Conservation (phyloP, 345 rosid species). For the Sisymbrium altissimum region DNA sequence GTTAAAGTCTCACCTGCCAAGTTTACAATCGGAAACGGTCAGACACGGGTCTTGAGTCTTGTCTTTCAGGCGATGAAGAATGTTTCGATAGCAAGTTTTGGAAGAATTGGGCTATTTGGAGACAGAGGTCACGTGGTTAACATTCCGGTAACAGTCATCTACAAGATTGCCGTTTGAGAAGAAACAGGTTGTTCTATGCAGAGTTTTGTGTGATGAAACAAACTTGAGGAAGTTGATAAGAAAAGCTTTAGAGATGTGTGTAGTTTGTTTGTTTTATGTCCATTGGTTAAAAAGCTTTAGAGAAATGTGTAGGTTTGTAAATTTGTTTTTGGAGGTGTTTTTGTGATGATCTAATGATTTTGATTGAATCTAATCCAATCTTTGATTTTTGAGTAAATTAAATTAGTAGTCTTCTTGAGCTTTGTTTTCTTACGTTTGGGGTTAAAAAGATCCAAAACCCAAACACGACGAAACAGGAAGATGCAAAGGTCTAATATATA, state of each 20-base stretch:
- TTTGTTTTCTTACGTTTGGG: no score
- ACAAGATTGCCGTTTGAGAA: slow-evolving; percentile 33
- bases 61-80: slow-evolving; percentile 46
- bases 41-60: slow-evolving; percentile 53
- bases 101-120: slow-evolving; percentile 82
- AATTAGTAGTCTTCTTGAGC: not conserved
- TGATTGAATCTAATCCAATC: slow-evolving; percentile 15
- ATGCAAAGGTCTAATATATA: no score
- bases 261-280: slow-evolving; percentile 3
- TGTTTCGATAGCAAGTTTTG: slow-evolving; percentile 53
- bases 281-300: slow-evolving; percentile 17
- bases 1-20: slow-evolving; percentile 63
- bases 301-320: slow-evolving; percentile 26
- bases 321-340: slow-evolving; percentile 1
- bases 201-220: slow-evolving; percentile 26
- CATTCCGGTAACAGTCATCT: slow-evolving; percentile 74
- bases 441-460: no score
- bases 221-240: slow-evolving; percentile 17
- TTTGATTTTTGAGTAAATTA: not conserved
- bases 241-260: not conserved
- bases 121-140: slow-evolving; percentile 60
- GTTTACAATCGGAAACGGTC: slow-evolving; percentile 48
- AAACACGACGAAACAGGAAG: not conserved
- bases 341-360: slow-evolving; percentile 9
- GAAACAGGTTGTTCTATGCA: not conserved